Evolutionary conservation across 2,329 filamentous ascomycete species (phyloP).

Genomic region (Arthrobotrys entomopaga): DNA sequence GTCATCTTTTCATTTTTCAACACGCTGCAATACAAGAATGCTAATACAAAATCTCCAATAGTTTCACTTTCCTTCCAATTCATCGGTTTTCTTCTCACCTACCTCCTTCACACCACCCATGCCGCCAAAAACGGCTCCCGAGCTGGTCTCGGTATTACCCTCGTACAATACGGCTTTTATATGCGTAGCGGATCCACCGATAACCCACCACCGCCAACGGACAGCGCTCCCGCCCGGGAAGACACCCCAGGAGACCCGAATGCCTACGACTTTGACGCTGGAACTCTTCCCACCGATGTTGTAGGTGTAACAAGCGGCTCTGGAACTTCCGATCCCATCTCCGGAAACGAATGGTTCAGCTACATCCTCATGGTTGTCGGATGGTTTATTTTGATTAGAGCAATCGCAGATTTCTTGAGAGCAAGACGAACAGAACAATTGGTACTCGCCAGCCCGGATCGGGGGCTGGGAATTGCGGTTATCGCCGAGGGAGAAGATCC

Average conservation of each 20-base stretch:
- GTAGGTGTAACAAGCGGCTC: slow-evolving; percentile 60
- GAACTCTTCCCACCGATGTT: slow-evolving; percentile 73
- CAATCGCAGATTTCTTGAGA: slow-evolving; percentile 88
- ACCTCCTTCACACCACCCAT: slow-evolving; percentile 96
- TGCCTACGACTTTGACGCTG: slow-evolving; percentile 76
- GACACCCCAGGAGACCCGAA: slow-evolving; percentile 86
- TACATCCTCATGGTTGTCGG: slow-evolving; percentile 96
- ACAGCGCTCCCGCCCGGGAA: slow-evolving; percentile 63
- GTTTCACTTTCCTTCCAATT: slow-evolving; percentile 95
- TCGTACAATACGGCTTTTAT: slow-evolving; percentile 96
- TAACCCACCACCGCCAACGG: slow-evolving; percentile 60
- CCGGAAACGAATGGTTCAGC: slow-evolving; percentile 84
- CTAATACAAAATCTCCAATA: slow-evolving; percentile 31
- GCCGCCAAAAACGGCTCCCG: slow-evolving; percentile 97
- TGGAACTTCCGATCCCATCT: slow-evolving; percentile 68
- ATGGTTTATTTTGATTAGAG: slow-evolving; percentile 96
- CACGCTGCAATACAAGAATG: slow-evolving; percentile 6
- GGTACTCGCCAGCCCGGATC: slow-evolving; percentile 89
- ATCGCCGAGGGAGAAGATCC: slow-evolving; percentile 85
- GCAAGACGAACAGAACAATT: slow-evolving; percentile 91
- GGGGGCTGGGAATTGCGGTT: slow-evolving; percentile 83
- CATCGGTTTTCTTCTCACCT: slow-evolving; percentile 96
- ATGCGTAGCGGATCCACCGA: slow-evolving; percentile 75
- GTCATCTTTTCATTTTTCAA: slow-evolving; percentile 17
- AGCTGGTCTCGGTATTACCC: slow-evolving; percentile 90